phyloP scores from a whole-genome alignment of 495 filamentous ascomycete species.

The Jackrogersella multiformis region DNA sequence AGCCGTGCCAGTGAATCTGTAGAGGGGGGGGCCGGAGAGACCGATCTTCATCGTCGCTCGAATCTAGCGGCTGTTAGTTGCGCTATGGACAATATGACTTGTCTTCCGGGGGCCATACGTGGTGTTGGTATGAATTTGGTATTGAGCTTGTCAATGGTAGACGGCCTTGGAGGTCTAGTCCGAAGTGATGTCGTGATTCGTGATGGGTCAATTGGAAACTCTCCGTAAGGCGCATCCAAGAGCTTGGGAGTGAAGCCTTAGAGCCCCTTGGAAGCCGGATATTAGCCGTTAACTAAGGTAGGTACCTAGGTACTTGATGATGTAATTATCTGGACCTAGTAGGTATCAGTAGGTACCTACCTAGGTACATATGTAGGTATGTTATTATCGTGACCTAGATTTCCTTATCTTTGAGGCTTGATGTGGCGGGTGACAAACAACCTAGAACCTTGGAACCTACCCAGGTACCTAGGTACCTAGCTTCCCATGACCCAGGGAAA shows the following conservation, averaged over 20 bases:
- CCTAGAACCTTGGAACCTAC: constrained; percentile 1
- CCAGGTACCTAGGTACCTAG: too few species aligned
- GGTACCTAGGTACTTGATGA: too few species aligned
- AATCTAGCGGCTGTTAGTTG: constrained; percentile 10
- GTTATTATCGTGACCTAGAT: too few species aligned
- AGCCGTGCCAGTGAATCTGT: constrained; percentile 84
- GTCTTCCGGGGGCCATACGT: not conserved
- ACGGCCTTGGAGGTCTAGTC: too few species aligned
- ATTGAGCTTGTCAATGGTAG: constrained; percentile 6
- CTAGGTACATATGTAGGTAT: not conserved
- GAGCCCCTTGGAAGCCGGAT: not conserved
- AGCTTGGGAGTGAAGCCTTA: not conserved
- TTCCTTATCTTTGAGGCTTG: constrained; percentile 4
- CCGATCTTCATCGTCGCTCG: constrained; percentile 41
- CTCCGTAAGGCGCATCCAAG: not conserved
- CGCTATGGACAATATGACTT: not conserved
- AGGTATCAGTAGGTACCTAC: constrained; percentile 1
- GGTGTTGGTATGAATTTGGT: constrained; percentile 1
- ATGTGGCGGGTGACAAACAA: constrained; percentile 9
- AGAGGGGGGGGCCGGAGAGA: constrained; percentile 66
- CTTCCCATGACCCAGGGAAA: not conserved
- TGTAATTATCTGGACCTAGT: too few species aligned
- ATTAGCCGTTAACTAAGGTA: too few species aligned
- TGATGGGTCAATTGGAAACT: constrained; percentile 18
- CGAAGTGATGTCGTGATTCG: constrained; percentile 13